Evolutionary conservation across 208 protist species (phyloP).

Genomic region (Herpetomonas samuelpessoai): DNA sequence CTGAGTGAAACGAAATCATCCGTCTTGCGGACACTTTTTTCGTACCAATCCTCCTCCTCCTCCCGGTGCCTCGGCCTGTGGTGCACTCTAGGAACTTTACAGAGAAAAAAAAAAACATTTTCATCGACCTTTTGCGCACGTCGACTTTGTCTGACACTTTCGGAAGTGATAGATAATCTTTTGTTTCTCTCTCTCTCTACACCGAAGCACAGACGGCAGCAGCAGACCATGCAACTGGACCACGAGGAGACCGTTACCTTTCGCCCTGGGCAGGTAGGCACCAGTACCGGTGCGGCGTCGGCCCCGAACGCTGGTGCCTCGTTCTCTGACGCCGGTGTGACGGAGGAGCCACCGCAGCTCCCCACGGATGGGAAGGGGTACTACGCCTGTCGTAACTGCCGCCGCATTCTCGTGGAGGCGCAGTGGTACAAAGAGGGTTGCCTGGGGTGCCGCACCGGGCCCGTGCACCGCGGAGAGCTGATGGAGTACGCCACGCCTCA

Average conservation of each 20-base stretch:
- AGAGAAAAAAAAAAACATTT: neutral
- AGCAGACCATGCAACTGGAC: neutral
- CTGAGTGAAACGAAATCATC: too few species aligned
- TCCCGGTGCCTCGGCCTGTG: too few species aligned
- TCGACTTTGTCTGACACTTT: neutral
- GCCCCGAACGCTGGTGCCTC: slow-evolving; percentile 2
- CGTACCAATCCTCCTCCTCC: too few species aligned
- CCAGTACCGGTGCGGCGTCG: neutral
- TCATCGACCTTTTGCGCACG: neutral
- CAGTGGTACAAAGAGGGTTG: slow-evolving; percentile 81
- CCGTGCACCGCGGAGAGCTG: slow-evolving; percentile 52
- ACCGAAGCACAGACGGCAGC: neutral
- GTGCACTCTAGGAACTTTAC: neutral
- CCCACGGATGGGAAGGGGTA: slow-evolving; percentile 66
- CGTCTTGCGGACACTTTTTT: too few species aligned
- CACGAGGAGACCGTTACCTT: neutral
- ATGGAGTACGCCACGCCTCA: slow-evolving; percentile 72
- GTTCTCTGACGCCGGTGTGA: slow-evolving; percentile 1
- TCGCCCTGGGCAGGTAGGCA: neutral
- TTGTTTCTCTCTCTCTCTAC: too few species aligned
- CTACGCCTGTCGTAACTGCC: slow-evolving; percentile 76
- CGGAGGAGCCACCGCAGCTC: slow-evolving; percentile 73
- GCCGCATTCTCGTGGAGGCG: slow-evolving; percentile 62
- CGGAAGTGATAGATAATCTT: neutral
- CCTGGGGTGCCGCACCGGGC: slow-evolving; percentile 60